These are phyloP conservation scores for Candida tallmaniae DNA, from an alignment of 805 yeast species.

Conservation along the genomic window DNA sequence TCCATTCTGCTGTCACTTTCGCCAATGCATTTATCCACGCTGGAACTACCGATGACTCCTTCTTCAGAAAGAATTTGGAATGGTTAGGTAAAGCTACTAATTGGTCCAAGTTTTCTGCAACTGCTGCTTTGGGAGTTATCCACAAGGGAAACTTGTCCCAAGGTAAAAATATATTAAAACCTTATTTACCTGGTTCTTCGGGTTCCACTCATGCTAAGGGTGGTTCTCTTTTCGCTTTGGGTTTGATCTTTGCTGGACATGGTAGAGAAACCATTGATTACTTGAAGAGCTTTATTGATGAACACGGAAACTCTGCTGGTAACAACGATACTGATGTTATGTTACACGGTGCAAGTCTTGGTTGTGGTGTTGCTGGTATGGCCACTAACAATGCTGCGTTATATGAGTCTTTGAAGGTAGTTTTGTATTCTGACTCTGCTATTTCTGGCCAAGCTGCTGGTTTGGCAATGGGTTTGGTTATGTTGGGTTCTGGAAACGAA, in stretches of 20 bases:
- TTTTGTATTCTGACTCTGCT: conserved; percentile 86
- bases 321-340: conserved; percentile 73
- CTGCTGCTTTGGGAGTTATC: conserved; percentile 96
- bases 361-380: conserved; percentile 96
- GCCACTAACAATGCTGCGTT: conserved; percentile 71
- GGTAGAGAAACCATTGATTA: conserved; percentile 83
- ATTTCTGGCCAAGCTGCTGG: conserved; percentile 96
- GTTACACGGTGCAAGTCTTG: conserved; percentile 93
- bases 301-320: conserved; percentile 60
- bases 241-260: conserved; percentile 93
- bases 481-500: conserved; percentile 85
- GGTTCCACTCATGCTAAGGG: conserved; percentile 90
- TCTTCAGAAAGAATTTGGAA: conserved; percentile 83
- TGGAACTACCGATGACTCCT: conserved; percentile 93
- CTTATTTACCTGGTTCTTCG: conserved; percentile 80
- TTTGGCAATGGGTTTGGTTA: conserved; percentile 89
- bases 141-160: conserved; percentile 92
- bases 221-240: conserved; percentile 90
- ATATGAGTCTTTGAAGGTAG: conserved; percentile 78
- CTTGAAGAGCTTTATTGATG: conserved; percentile 67
- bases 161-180: conserved; percentile 81
- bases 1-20: conserved; percentile 94
- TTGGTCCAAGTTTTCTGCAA: conserved; percentile 97
- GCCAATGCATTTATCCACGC: conserved; percentile 93
- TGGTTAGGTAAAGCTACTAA: conserved; percentile 98